These are phyloP conservation scores for Botrytis byssoidea DNA, from an alignment of 2,329 filamentous ascomycete species.

Conservation along the genomic window DNA sequence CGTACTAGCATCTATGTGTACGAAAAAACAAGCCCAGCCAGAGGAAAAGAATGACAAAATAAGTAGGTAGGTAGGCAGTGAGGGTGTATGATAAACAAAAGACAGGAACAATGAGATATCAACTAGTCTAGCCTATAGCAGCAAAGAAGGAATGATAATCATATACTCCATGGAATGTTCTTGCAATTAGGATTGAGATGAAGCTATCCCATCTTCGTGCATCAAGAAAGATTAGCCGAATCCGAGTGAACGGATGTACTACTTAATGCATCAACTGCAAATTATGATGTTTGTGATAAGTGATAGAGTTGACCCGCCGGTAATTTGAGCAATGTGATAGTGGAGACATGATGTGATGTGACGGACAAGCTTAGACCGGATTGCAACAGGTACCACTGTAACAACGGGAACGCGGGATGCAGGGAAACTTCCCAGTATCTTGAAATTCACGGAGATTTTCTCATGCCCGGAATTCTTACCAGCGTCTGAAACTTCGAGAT, in stretches of 20 bases:
- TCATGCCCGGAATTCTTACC: neutral
- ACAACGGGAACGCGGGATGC: neutral
- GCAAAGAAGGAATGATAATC: neutral
- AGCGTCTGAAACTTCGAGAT: neutral
- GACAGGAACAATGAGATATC: neutral
- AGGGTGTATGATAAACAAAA: neutral
- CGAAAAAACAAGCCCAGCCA: neutral
- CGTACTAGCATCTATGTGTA: neutral
- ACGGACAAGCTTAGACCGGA: neutral
- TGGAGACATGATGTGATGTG: neutral
- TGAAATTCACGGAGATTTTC: neutral
- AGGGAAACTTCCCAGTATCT: slow-evolving; percentile 12
- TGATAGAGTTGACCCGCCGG: neutral
- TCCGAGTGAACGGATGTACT: neutral
- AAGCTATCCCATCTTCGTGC: neutral
- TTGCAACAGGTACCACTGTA: neutral
- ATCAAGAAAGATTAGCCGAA: neutral
- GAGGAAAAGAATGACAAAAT: neutral
- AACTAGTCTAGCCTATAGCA: neutral
- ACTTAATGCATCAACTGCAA: neutral
- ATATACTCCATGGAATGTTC: neutral
- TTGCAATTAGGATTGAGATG: neutral
- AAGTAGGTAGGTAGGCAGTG: neutral
- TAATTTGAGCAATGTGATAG: neutral
- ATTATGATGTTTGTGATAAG: neutral